Conservation (phyloP, 139 green algal species). For the Chlamydomonas urium region DNA sequence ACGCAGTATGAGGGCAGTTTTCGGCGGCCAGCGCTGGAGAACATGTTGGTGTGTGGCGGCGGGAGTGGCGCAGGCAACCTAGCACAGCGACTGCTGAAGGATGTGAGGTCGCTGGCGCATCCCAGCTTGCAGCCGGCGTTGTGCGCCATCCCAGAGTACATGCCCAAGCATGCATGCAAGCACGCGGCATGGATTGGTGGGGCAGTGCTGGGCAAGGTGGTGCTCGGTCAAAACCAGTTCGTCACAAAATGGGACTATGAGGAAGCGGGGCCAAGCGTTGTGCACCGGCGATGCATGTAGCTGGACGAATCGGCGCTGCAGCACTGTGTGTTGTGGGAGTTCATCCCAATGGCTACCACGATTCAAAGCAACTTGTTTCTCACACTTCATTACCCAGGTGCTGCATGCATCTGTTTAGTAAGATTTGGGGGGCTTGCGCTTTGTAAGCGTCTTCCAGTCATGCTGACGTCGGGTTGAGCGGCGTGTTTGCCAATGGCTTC, state of each 20-base stretch:
- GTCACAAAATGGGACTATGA: conserved; percentile 85
- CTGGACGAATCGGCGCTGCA: no score
- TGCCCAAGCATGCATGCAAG: conserved; percentile 5
- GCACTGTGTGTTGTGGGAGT: no score
- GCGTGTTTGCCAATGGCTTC: no score
- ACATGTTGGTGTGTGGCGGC: conserved; percentile 50
- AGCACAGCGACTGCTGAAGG: conserved; percentile 30
- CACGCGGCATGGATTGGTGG: conserved; percentile 79
- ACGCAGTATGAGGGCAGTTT: conserved; percentile 16
- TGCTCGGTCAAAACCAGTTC: conserved; percentile 68
- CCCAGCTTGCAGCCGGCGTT: conserved; percentile 26
- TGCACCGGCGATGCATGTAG: conserved; percentile 68
- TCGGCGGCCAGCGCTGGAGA: conserved; percentile 37
- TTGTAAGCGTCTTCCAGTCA: no score
- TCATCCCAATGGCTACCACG: no score
- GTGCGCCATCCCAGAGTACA: conserved; percentile 20
- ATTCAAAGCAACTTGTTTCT: no score
- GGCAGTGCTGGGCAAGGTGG: conserved; percentile 78
- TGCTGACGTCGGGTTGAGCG: no score
- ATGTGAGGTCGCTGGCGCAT: conserved; percentile 26
- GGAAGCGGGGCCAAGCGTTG: conserved; percentile 61
- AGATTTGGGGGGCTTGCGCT: no score
- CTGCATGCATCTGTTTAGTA: no score
- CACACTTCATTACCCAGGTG: no score
- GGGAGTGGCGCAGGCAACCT: conserved; percentile 16